Evolutionary conservation across 2,329 filamentous ascomycete species (phyloP), one percentile per base, ranked within the genome.

Genomic region (Alternaria hordeiaustralica): DNA sequence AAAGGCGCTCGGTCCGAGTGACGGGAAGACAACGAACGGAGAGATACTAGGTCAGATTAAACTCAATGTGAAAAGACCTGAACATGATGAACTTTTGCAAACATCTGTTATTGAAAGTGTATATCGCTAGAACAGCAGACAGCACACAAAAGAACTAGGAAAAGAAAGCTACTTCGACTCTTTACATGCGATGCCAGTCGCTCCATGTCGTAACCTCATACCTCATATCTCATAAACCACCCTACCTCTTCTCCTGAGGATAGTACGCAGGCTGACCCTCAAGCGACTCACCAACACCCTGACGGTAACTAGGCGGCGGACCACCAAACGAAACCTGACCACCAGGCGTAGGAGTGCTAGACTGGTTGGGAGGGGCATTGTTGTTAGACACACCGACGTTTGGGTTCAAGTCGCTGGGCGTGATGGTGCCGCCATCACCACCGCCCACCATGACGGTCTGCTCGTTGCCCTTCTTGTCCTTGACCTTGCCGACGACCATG

Each of bases 401-500:
- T 6, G 71, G 71, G 63, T 80, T 73, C 41, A 80, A 50, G 45
- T 84, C 82, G 13, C 73, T 71, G 5, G 81, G 78, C 2, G 80
- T 75, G 10, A 85, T 66, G 2, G 75, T 73, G 8, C 83, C 83
- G 7, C 84, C 87, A 50, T 88, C 88, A 9, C 86, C 88, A 20
- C 90, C 90, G 1, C 92, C 91, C 20, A 94, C 90, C 53, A 95
- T 86, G 20, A 93, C 85, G 9, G 71, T 75, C 56, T 78, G 75
- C 69, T 93, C 87, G 3, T 91, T 88, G 5, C 91, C 92, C 41
- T 90, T 90, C 61, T 88, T 87, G 60, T 95, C 92, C 69, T 89
- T 89, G 53, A 95, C 92, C 68, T 89, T 89, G 36, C 93, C 93
- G 6, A 96, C 89, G 0, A 96, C 90, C 96, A 99, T 98, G 44